These are phyloP conservation scores for Pseudonitzschia pungens DNA, from an alignment of 108 stramenopile species.

Conservation along the genomic window DNA sequence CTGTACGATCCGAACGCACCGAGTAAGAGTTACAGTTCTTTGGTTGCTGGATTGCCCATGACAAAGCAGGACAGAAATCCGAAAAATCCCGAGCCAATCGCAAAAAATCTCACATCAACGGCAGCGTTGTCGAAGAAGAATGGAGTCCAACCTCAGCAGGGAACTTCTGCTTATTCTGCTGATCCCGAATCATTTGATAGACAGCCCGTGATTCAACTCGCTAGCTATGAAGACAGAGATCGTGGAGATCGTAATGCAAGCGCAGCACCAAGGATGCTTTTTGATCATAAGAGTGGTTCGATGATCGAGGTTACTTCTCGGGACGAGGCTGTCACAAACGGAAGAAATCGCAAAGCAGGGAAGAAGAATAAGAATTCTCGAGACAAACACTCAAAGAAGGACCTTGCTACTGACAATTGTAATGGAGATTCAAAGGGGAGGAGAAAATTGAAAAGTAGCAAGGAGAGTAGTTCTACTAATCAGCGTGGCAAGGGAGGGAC, in stretches of 20 bases:
- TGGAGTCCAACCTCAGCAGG: slow-evolving; percentile 12
- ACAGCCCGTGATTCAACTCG: slow-evolving; percentile 62
- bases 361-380: slow-evolving; percentile 39
- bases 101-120: not conserved
- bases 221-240: slow-evolving; percentile 72
- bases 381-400: slow-evolving; percentile 29
- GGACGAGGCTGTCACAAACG: slow-evolving; percentile 27
- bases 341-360: slow-evolving; percentile 18
- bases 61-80: slow-evolving; percentile 15
- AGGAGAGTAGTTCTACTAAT: slow-evolving; percentile 27
- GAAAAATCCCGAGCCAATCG: not conserved
- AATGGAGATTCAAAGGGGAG: slow-evolving; percentile 8
- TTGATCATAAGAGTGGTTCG: slow-evolving; percentile 85
- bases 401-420: slow-evolving; percentile 6
- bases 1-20: slow-evolving; percentile 63
- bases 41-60: slow-evolving; percentile 33
- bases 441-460: slow-evolving; percentile 30
- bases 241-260: slow-evolving; percentile 54
- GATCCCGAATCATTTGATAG: slow-evolving; percentile 30
- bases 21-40: slow-evolving; percentile 38
- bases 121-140: not conserved
- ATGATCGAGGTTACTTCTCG: slow-evolving; percentile 69
- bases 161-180: slow-evolving; percentile 2
- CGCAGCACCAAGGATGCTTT: slow-evolving; percentile 75
- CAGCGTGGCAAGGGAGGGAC: slow-evolving; percentile 5